These are phyloP conservation scores for Trichoderma semiorbis DNA, from an alignment of 2,329 filamentous ascomycete species.

Conservation along the genomic window DNA sequence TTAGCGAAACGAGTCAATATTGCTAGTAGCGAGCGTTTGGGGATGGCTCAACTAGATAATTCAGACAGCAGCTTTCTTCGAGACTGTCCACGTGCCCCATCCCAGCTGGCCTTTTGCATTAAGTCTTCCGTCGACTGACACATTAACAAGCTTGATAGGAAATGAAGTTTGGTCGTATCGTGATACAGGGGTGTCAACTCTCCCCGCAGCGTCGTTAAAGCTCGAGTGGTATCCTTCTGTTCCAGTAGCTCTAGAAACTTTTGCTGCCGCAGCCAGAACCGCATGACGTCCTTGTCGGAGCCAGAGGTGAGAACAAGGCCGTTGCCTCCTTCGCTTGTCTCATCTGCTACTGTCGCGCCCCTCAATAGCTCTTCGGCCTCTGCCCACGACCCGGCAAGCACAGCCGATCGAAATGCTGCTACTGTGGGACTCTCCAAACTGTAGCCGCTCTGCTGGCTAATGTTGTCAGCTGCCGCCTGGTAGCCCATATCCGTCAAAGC, in stretches of 20 bases:
- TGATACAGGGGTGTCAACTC: conserved; percentile 85
- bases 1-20: conserved; percentile 15
- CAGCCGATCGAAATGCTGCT: conserved; percentile 76
- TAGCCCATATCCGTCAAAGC: conserved; percentile 88
- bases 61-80: conserved; percentile 73
- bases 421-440: conserved; percentile 83
- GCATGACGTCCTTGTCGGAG: conserved; percentile 74
- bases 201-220: conserved; percentile 76
- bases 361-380: conserved; percentile 81
- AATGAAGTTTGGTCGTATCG: conserved; percentile 73
- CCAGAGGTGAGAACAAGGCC: conserved; percentile 72
- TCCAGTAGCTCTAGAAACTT: conserved; percentile 93
- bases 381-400: conserved; percentile 76
- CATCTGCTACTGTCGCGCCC: conserved; percentile 42
- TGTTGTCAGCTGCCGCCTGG: conserved; percentile 65
- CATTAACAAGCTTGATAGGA: conserved; percentile 88
- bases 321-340: conserved; percentile 37
- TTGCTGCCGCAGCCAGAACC: conserved; percentile 85
- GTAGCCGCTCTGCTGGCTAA: conserved; percentile 80
- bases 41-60: conserved; percentile 65
- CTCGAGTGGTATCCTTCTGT: conserved; percentile 65
- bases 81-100: conserved; percentile 73
- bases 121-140: conserved; percentile 75
- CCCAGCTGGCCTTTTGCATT: conserved; percentile 75
- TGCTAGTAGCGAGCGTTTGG: neutral